phyloP scores from a whole-genome alignment of 2,329 filamentous ascomycete species.

The Stemphylium vesicarium region DNA sequence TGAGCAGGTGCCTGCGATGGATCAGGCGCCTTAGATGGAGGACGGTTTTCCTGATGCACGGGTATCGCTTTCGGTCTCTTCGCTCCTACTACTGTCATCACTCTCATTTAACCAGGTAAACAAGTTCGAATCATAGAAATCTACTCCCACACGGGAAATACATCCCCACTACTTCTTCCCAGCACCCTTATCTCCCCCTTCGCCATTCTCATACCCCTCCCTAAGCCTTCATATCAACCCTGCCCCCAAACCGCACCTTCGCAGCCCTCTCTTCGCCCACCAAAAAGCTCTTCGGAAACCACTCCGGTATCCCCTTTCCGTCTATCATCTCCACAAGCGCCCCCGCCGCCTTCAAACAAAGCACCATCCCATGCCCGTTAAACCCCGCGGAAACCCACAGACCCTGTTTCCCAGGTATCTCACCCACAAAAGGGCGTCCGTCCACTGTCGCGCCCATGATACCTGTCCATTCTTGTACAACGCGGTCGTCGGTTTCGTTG shows the following conservation, averaged over 20 bases:
- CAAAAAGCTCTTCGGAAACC: constrained; percentile 62
- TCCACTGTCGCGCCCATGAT: constrained; percentile 62
- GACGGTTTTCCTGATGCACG: no score
- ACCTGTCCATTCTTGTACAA: constrained; percentile 54
- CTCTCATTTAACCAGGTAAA: no score
- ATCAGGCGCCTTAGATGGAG: constrained; percentile 3
- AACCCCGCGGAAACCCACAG: constrained; percentile 67
- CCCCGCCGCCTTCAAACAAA: constrained; percentile 65
- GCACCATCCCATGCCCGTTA: constrained; percentile 70
- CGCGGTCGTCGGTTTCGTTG: no score
- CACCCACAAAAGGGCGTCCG: constrained; percentile 56
- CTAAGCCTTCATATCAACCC: constrained; percentile 20
- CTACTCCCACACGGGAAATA: no score
- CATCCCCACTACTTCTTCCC: no score
- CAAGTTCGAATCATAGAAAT: no score
- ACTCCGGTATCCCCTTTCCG: constrained; percentile 47
- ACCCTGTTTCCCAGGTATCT: constrained; percentile 51
- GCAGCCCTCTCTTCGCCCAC: constrained; percentile 57
- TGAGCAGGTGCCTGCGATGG: background rate
- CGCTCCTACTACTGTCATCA: no score
- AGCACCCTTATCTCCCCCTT: no score
- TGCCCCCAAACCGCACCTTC: constrained; percentile 30
- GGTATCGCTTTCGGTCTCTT: no score
- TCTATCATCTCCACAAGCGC: constrained; percentile 63
- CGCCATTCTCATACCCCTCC: no score